A percentile compares a stretch with the other conserved stretches of the same genome.
Conservation (phyloP, 305 asterid species). For the Fraxinus sp. region DNA sequence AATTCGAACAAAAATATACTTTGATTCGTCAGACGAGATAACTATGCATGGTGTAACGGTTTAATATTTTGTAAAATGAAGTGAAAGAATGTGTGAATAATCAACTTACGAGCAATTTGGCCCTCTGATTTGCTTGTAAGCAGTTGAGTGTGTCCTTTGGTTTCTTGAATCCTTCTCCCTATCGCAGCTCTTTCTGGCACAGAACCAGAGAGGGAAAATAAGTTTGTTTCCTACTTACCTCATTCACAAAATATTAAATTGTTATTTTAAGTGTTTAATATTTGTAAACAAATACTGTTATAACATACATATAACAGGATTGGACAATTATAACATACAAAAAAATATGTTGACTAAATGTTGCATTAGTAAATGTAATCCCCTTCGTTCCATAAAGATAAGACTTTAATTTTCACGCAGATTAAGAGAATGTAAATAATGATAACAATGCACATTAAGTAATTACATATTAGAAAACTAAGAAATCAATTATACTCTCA, state of each 20-base stretch:
- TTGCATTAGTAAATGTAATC: too few relatives aligned
- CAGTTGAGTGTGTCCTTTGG: conserved; percentile 33
- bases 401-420: too few relatives aligned
- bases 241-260: background rate
- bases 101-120: conserved; percentile 49
- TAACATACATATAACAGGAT: too few relatives aligned
- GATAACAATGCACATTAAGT: too few relatives aligned
- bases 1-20: conserved; percentile 3
- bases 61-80: background rate
- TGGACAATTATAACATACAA: too few relatives aligned
- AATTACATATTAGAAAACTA: too few relatives aligned
- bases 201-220: background rate
- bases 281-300: too few relatives aligned
- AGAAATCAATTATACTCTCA: too few relatives aligned
- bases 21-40: background rate
- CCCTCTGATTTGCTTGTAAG: conserved; percentile 41
- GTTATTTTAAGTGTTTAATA: too few relatives aligned
- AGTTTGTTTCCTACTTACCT: background rate
- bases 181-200: conserved; percentile 64
- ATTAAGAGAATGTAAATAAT: too few relatives aligned
- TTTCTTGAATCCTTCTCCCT: conserved; percentile 46
- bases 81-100: background rate
- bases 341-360: too few relatives aligned
- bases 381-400: too few relatives aligned
- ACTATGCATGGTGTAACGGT: background rate